Percentiles rank a stretch among this genome's conserved stretches.
phyloP scores from a whole-genome alignment of 768 basidiomycete species.

The Amanita exitialis region DNA sequence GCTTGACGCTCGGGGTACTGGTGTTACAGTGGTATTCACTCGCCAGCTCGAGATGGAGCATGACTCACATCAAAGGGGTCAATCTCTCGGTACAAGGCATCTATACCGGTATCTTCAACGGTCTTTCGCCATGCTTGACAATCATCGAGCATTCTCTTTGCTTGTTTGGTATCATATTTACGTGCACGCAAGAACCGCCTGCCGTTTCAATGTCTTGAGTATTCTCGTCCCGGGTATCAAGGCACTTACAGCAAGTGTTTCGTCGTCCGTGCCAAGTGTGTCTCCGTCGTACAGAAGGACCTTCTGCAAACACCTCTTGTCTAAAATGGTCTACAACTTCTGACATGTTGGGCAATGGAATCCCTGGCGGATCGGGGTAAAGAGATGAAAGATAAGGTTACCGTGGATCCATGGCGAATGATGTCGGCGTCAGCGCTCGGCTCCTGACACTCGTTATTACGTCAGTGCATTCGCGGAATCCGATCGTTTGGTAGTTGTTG shows the following conservation, averaged over 20 bases:
- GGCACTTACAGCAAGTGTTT: conserved; percentile 45
- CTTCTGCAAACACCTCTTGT: conserved; percentile 38
- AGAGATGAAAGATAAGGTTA: background rate
- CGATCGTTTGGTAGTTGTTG: background rate
- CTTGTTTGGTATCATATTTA: conserved; percentile 44
- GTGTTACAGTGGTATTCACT: background rate
- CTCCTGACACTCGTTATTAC: background rate
- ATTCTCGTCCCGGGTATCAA: background rate
- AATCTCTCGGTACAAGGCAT: conserved; percentile 46
- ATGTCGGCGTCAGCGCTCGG: background rate
- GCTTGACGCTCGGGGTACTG: conserved; percentile 64
- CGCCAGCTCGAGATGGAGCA: background rate
- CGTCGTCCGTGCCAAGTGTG: conserved; percentile 47
- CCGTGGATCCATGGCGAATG: background rate
- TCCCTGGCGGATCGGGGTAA: background rate
- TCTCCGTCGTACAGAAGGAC: conserved; percentile 49
- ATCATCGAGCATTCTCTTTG: conserved; percentile 57
- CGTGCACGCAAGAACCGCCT: conserved; percentile 76
- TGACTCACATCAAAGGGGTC: conserved; percentile 63
- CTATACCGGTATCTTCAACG: conserved; percentile 55
- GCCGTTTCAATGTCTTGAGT: background rate
- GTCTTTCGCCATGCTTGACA: conserved; percentile 63
- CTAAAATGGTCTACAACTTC: conserved; percentile 42
- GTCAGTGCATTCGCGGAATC: background rate
- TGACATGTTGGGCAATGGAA: background rate